A percentile compares a stretch with the other conserved stretches of the same genome.
Conservation (phyloP, 768 basidiomycete species). For the Amyloporia xantha region DNA sequence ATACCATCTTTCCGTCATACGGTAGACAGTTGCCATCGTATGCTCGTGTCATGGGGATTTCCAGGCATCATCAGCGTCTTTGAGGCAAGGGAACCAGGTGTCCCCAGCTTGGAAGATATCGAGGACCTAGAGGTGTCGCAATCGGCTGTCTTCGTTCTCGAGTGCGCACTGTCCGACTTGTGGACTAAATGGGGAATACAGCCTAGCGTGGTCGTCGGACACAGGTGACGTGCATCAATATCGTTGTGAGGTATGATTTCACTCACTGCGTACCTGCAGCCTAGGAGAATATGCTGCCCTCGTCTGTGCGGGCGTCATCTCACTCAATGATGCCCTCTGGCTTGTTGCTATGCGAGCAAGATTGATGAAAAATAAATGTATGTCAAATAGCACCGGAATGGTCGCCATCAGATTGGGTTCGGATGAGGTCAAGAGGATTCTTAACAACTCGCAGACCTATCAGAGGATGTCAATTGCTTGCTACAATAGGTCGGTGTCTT, state of each 20-base stretch:
- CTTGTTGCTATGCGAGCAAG: constrained; percentile 53
- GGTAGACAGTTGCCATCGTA: constrained; percentile 53
- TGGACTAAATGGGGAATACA: constrained; percentile 67
- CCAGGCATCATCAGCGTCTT: constrained; percentile 39
- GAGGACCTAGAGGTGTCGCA: constrained; percentile 44
- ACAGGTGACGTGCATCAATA: constrained; percentile 62
- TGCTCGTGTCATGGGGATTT: constrained; percentile 44
- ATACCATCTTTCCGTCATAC: constrained; percentile 40
- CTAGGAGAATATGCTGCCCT: constrained; percentile 74
- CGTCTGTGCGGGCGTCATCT: constrained; percentile 52
- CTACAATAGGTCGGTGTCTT: constrained; percentile 38
- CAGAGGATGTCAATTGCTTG: constrained; percentile 42
- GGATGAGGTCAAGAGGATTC: constrained; percentile 19
- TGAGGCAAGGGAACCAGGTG: not conserved
- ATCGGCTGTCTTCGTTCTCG: constrained; percentile 50
- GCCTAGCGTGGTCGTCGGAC: constrained; percentile 60
- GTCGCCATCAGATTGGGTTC: constrained; percentile 42
- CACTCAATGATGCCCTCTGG: constrained; percentile 47
- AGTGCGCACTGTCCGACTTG: constrained; percentile 54
- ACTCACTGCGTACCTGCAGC: too few species aligned
- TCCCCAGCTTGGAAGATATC: constrained; percentile 14
- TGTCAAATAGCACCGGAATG: constrained; percentile 48
- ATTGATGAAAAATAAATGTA: constrained; percentile 48
- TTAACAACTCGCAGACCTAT: not conserved
- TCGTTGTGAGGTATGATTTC: too few species aligned